Evolutionary conservation across 202 grass and related monocot species (phyloP), one percentile per base, ranked within the genome.

Genomic region (Schoenoplectus tabernaemontani): DNA sequence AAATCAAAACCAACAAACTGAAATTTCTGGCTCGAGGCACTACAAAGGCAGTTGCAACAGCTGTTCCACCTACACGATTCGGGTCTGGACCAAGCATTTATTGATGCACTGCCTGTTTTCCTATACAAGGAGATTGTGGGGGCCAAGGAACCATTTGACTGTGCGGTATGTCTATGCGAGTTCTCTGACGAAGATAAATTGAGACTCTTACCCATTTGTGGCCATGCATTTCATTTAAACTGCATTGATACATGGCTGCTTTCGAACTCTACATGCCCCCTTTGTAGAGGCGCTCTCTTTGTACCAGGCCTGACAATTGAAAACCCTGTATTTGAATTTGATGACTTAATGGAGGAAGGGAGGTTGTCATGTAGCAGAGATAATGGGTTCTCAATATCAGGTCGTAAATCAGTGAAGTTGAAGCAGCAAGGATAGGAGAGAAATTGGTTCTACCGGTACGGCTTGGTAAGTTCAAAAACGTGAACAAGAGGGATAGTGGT

Each of bases 201-300:
- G 74, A 85, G 96, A 5, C 87, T 99, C 42, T 82, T 95, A 59
- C 96, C 95, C 17, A 63, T 87, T 5, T 97, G 96, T 78, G 90
- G 96, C 0, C 96, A 98, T 53, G 96, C 96, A 0, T 98, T 98
- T 85, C 96, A 98, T 67, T 80, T 98, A 26, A 81, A 85, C 19
- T 98, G 96, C 82, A 98, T 98, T 61, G 96, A 98, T 57, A 98
- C 96, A 12, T 98, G 96, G 96, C 96, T 98, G 42, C 88, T 98
- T 19, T 98, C 96, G 78, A 98, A 98, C 50, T 98, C 92, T 1
- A 98, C 96, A 15, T 99, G 96, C 61, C 96, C 96, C 39, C 90
- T 99, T 38, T 99, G 96, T 84, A 90, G 96, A 47, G 96, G 92
- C 47, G 76, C 87, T 77, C 92, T 99, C 78, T 99, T 99, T 13